Conservation (phyloP, 2,329 filamentous ascomycete genomes). For the Cordyceps fumosorosea region DNA sequence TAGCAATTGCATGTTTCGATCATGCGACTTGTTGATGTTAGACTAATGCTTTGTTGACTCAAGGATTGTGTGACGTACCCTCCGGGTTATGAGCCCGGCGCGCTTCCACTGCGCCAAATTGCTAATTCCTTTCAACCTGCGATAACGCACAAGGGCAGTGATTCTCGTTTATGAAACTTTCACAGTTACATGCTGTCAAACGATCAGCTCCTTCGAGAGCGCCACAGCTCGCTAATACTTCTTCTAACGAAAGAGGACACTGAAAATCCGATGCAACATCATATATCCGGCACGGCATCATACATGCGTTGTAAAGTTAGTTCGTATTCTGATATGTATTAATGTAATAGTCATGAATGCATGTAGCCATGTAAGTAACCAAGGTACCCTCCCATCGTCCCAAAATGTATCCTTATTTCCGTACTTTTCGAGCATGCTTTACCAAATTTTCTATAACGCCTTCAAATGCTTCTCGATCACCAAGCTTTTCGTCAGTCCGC, state of each 20-base stretch:
- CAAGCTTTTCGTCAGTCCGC: slow-evolving; percentile 76
- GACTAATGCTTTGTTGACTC: background rate
- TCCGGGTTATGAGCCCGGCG: slow-evolving; percentile 22
- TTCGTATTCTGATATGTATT: background rate
- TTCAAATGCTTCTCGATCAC: slow-evolving; percentile 89
- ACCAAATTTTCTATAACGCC: slow-evolving; percentile 96
- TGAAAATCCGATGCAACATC: too few species aligned
- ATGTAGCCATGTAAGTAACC: slow-evolving; percentile 6
- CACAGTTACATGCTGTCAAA: too few species aligned
- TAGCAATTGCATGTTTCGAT: slow-evolving; percentile 21
- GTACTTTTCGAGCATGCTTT: slow-evolving; percentile 78
- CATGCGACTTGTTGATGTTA: slow-evolving; percentile 13
- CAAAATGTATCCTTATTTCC: slow-evolving; percentile 48
- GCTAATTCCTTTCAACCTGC: slow-evolving; percentile 13
- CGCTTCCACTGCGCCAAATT: slow-evolving; percentile 21
- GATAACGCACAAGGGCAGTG: background rate
- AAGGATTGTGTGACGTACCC: background rate
- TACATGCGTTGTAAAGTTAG: too few species aligned
- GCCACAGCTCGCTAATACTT: too few species aligned
- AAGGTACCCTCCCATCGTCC: background rate
- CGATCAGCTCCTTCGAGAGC: too few species aligned
- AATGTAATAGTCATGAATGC: background rate
- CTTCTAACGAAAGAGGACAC: too few species aligned
- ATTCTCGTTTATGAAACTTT: background rate
- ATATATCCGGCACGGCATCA: too few species aligned